Evolutionary conservation across 352 stramenopile species (phyloP).

Genomic region (Phytophthora hibernalis): DNA sequence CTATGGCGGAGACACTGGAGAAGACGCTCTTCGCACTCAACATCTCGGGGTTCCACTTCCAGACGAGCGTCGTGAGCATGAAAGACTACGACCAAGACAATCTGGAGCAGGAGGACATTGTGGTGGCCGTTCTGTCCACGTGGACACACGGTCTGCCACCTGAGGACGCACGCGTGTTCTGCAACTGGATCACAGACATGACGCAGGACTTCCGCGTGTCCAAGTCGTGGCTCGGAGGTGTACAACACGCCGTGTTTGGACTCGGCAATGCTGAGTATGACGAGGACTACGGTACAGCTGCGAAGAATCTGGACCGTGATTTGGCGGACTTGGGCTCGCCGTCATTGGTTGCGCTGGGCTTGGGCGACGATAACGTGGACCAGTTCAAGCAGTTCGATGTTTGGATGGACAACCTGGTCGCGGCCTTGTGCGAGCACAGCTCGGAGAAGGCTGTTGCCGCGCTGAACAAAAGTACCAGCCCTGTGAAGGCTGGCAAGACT

Average conservation of each 20-base stretch:
- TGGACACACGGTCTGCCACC: conserved; percentile 84
- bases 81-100: conserved; percentile 92
- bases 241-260: conserved; percentile 84
- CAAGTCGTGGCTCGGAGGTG: conserved; percentile 77
- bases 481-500: conserved; percentile 23
- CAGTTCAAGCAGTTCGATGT: conserved; percentile 82
- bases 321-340: conserved; percentile 71
- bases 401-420: conserved; percentile 84
- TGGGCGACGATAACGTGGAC: conserved; percentile 88
- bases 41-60: conserved; percentile 82
- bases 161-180: conserved; percentile 82
- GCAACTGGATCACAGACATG: conserved; percentile 90
- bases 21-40: conserved; percentile 85
- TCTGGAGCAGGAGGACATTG: conserved; percentile 85
- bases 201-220: conserved; percentile 90
- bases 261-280: conserved; percentile 91
- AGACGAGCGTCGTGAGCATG: conserved; percentile 87
- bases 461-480: conserved; percentile 19
- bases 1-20: conserved; percentile 76
- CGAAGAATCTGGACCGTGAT: conserved; percentile 73
- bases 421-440: conserved; percentile 79
- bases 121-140: conserved; percentile 88
- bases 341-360: conserved; percentile 60
- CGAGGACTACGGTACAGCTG: conserved; percentile 85
- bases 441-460: conserved; percentile 43